Conservation (phyloP, 2,329 filamentous ascomycete species). For the Daldinia sp. region DNA sequence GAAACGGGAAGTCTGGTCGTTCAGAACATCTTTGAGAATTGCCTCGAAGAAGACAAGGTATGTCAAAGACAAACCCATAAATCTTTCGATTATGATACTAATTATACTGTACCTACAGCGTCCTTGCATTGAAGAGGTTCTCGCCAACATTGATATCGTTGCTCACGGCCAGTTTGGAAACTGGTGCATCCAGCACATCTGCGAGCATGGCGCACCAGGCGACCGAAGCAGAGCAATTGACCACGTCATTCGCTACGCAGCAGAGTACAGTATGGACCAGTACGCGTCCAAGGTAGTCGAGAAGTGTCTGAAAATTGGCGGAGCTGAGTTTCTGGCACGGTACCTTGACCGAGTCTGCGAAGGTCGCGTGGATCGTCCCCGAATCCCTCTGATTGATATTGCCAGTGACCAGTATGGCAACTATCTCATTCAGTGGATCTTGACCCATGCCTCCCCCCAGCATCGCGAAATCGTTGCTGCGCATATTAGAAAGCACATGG, state of each 20-base stretch:
- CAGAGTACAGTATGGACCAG: constrained; percentile 98
- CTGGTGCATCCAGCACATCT: constrained; percentile 99
- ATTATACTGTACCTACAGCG: constrained; percentile 68
- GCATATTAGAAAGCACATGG: constrained; percentile 99
- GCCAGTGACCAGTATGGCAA: constrained; percentile 99
- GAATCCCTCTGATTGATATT: constrained; percentile 97
- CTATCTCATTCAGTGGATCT: constrained; percentile 96
- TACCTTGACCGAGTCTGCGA: constrained; percentile 96
- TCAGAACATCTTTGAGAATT: constrained; percentile 99
- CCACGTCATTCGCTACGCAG: constrained; percentile 91
- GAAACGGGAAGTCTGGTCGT: constrained; percentile 98
- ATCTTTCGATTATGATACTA: constrained; percentile 18
- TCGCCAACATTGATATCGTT: constrained; percentile 94
- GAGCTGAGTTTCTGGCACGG: constrained; percentile 87
- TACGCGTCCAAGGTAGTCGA: constrained; percentile 99
- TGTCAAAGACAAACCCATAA: constrained; percentile 42
- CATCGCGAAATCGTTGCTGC: constrained; percentile 93
- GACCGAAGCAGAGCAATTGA: constrained; percentile 95
- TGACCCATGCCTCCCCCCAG: constrained; percentile 86
- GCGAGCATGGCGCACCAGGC: constrained; percentile 90
- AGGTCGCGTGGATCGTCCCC: constrained; percentile 87
- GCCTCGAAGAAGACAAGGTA: constrained; percentile 98
- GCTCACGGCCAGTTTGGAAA: constrained; percentile 98
- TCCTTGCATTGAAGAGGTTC: constrained; percentile 95
- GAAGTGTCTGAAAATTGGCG: constrained; percentile 98